Base-by-base conservation (phyloP, 495 filamentous ascomycete species). In the Pseudomonodictys pantanalensis region DNA sequence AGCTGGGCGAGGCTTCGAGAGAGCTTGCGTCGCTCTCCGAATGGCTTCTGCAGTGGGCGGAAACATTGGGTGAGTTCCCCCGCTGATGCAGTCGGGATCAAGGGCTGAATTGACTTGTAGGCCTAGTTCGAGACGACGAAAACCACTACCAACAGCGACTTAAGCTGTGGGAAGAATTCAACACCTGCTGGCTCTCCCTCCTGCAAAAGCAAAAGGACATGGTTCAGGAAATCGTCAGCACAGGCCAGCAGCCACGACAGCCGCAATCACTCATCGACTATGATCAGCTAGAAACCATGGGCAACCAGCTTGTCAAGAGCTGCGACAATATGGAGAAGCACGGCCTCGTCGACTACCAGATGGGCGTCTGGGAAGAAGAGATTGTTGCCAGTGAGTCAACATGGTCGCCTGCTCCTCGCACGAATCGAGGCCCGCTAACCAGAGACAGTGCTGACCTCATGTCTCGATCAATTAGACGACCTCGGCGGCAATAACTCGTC, bases 261-360 rank as follows among this genome's bases (percentile, higher is more conserved):
- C 81, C 84, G 9, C 82, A 86, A 46, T 86, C 76, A 63, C 68
- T 96, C 2, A 77, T 97, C 57, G 76, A 77, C 42, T 75, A 79
- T 65, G 87, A 89, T 6, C 80, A 76, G 12, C 77, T 98, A 56
- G 83, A 89, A 57, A 83, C 81, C 57, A 86, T 97, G 82, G 91
- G 89, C 45, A 83, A 86, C 48, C 86, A 95, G 58, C 69, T 97
- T 33, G 81, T 96, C 47, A 80, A 83, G 48, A 76, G 93, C 18
- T 93, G 92, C 69, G 92, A 98, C 71, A 80, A 80, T 33, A 79
- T 98, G 52, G 93, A 97, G 69, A 83, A 85, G 52, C 84, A 95
- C 65, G 93, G 93, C 15, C 75, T 98, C 24, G 92, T 98, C 6
- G 93, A 98, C 74, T 98, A 97, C 71, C 87, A 97, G 67, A 93